Conservation (phyloP, 106 monocot genomes). For the Dioscorea alata region DNA sequence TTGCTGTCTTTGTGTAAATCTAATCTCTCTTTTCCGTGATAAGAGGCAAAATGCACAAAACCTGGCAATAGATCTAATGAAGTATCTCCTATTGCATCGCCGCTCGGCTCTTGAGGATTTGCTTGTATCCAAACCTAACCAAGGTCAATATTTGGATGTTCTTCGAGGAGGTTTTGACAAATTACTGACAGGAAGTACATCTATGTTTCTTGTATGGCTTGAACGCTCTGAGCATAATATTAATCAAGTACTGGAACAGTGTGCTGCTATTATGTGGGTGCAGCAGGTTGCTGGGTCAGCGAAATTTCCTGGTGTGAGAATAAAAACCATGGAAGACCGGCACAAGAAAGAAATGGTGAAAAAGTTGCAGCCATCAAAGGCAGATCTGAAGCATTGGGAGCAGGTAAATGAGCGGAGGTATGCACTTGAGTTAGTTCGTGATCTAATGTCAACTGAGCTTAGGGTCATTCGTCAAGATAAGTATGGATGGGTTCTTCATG, state of each 20-base stretch:
- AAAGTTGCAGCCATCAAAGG: conserved; percentile 59
- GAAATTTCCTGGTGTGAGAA: conserved; percentile 90
- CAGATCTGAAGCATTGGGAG: conserved; percentile 69
- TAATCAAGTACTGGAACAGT: conserved; percentile 80
- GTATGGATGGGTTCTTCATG: conserved; percentile 99
- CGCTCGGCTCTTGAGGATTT: conserved; percentile 76
- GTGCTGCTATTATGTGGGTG: conserved; percentile 88
- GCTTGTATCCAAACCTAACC: conserved; percentile 71
- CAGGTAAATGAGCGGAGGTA: conserved; percentile 75
- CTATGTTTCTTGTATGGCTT: conserved; percentile 85
- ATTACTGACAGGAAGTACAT: conserved; percentile 64
- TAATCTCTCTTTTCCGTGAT: conserved; percentile 71
- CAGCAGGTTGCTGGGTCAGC: conserved; percentile 69
- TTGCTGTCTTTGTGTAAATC: conserved; percentile 86
- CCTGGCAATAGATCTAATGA: conserved; percentile 66
- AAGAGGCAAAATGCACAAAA: conserved; percentile 50
- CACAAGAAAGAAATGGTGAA: conserved; percentile 88
- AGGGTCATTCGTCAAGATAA: conserved; percentile 98
- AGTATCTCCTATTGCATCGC: conserved; percentile 83
- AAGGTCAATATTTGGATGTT: conserved; percentile 62
- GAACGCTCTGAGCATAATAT: conserved; percentile 51
- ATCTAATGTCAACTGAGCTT: conserved; percentile 89
- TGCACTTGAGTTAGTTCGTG: conserved; percentile 76
- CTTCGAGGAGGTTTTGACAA: conserved; percentile 92
- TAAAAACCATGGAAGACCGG: conserved; percentile 81